phyloP scores from a whole-genome alignment of 768 basidiomycete species.

The Termitomyces sp. region DNA sequence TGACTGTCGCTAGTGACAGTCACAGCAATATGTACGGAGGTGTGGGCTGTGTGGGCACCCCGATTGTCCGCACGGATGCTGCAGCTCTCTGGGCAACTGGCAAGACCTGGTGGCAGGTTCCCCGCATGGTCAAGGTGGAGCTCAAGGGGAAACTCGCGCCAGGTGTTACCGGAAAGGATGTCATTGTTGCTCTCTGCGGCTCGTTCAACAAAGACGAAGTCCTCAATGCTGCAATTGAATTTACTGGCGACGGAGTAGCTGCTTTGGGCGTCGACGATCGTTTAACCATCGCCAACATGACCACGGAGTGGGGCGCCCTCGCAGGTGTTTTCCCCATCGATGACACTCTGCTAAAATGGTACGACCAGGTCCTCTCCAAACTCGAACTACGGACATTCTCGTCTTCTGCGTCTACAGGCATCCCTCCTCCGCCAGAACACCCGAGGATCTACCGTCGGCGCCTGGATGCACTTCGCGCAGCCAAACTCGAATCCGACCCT shows the following conservation, averaged over 20 bases:
- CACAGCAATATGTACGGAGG: constrained; percentile 99
- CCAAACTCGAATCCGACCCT: constrained; percentile 64
- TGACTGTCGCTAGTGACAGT: constrained; percentile 95
- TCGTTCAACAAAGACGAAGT: constrained; percentile 97
- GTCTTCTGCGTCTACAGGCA: constrained; percentile 43
- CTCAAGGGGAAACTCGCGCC: constrained; percentile 76
- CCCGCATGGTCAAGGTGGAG: constrained; percentile 94
- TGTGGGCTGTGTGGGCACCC: constrained; percentile 94
- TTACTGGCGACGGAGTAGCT: constrained; percentile 84
- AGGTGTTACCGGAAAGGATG: constrained; percentile 97
- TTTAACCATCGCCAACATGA: constrained; percentile 98
- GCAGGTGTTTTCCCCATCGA: constrained; percentile 96
- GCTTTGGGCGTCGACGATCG: constrained; percentile 86
- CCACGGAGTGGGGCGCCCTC: constrained; percentile 98
- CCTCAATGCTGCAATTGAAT: constrained; percentile 95
- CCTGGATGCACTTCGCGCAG: constrained; percentile 59
- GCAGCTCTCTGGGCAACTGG: constrained; percentile 98
- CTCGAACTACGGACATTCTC: constrained; percentile 78
- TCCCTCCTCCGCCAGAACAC: constrained; percentile 75
- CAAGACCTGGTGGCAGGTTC: constrained; percentile 99
- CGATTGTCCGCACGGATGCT: constrained; percentile 94
- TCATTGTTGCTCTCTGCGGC: constrained; percentile 95
- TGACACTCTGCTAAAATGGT: constrained; percentile 80
- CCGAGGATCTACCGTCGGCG: constrained; percentile 80
- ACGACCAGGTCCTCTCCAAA: constrained; percentile 69